phyloP scores from a whole-genome alignment of 768 basidiomycete species.

The Psilocybe azurescens region DNA sequence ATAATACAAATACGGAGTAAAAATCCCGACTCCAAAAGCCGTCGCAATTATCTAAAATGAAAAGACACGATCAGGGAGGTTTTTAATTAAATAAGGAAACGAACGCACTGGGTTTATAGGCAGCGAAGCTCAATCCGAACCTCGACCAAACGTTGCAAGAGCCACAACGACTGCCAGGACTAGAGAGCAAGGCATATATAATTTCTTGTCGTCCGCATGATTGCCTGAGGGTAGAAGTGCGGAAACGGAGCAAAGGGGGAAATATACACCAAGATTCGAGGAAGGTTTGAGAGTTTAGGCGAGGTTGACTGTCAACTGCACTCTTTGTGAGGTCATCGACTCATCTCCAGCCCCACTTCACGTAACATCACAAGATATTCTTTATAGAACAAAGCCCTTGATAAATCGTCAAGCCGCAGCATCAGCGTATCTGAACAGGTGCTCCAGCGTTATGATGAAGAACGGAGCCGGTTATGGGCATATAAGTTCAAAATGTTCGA shows the following conservation, averaged over 20 bases:
- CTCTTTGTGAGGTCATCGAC: neutral
- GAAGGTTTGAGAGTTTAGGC: neutral
- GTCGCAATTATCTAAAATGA: constrained; percentile 2
- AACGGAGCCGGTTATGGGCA: no score
- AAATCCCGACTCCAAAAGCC: neutral
- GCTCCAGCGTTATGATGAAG: no score
- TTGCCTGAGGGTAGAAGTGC: neutral
- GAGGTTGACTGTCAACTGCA: neutral
- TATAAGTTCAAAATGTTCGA: no score
- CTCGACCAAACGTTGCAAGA: no score
- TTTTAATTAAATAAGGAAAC: neutral
- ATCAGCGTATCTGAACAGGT: no score
- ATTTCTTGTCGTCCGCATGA: neutral
- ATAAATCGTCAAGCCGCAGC: constrained; percentile 2
- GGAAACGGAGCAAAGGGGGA: neutral
- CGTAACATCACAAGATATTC: neutral
- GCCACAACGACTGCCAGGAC: no score
- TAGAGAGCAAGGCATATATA: neutral
- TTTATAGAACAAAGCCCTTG: constrained; percentile 1
- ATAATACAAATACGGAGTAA: constrained; percentile 5
- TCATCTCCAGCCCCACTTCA: neutral
- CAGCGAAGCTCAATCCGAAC: neutral
- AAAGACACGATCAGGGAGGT: neutral
- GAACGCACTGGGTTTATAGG: neutral
- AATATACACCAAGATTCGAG: neutral